Evolutionary conservation across 805 yeast species (phyloP), one percentile per base, ranked within the genome.

Genomic region (Candida stauntonica): DNA sequence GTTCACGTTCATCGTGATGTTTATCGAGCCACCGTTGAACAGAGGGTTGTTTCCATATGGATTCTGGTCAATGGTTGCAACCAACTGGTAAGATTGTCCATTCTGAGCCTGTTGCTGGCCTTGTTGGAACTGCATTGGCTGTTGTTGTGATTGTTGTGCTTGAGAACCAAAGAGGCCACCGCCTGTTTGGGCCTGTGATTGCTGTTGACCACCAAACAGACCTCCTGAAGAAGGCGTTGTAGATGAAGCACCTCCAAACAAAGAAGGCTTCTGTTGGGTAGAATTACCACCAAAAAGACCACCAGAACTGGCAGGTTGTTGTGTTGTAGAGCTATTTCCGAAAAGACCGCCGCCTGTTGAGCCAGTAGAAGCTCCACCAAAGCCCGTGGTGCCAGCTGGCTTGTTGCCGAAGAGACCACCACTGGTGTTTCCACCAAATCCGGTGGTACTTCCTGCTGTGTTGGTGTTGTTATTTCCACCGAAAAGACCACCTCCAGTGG

Each of bases 41-140:
- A 89, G 65, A 5, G 88, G 84, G 50, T 81, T 80, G 33, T 76
- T 72, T 2, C 96, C 95, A 56, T 86, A 89, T 31, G 96, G 96
- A 55, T 82, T 76, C 42, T 70, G 68, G 41, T 64, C 67, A 37
- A 63, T 55, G 38, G 64, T 46, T 35, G 47, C 57, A 33, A 58
- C 54, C 14, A 60, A 50, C 27, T 45, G 48, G 15, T 48, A 45
- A 6, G 50, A 43, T 44, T 55, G 46, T 17, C 36, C 43, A 21
- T 7, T 21, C n/a, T n/a, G n/a, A 49, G 15, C 48, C 17, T 28
- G 34, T 35, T 16, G 28, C 28, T 26, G 28, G 12, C 28, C 28
- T 6, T 9, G 28, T 16, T 28, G 30, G 16, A 14, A 28, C 30
- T 28, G 30, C 17, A 12, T 13, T 12, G 8, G 8, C 28, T 26